phyloP scores from a whole-genome alignment of 495 filamentous ascomycete genomes.

The Hypoxylon subgilvum region DNA sequence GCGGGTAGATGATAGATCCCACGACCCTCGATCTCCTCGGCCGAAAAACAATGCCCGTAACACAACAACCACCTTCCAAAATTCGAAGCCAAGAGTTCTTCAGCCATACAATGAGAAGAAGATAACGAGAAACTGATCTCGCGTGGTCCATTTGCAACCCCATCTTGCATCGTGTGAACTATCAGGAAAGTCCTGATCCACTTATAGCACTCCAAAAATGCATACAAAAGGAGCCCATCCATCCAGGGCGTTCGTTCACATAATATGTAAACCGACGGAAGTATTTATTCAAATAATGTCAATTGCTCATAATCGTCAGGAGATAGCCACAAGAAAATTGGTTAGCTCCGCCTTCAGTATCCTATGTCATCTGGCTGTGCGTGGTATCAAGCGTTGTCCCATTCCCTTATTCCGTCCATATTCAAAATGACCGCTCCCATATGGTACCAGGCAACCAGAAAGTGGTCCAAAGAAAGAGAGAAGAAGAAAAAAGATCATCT shows the following conservation, averaged over 20 bases:
- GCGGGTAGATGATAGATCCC: neutral
- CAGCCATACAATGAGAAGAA: constrained; percentile 18
- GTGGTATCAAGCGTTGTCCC: constrained; percentile 24
- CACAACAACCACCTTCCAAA: neutral
- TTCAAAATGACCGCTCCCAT: constrained; percentile 1
- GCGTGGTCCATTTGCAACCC: constrained; percentile 15
- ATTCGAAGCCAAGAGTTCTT: constrained; percentile 14
- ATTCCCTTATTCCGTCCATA: neutral
- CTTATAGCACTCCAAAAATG: constrained; percentile 1
- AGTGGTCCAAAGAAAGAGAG: constrained; percentile 1
- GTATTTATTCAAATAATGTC: constrained; percentile 11
- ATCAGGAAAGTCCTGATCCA: constrained; percentile 2
- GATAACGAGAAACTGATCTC: neutral
- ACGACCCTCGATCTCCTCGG: constrained; percentile 5
- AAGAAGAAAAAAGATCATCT: neutral
- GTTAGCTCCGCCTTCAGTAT: constrained; percentile 12
- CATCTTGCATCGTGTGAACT: constrained; percentile 5
- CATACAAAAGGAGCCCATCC: constrained; percentile 4
- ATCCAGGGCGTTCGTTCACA: neutral
- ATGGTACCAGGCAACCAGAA: neutral
- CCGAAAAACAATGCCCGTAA: constrained; percentile 3
- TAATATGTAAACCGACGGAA: neutral
- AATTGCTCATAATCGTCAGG: constrained; percentile 10
- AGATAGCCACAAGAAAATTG: constrained; percentile 2
- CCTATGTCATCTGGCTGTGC: neutral